Evolutionary conservation across 176 grass and related monocot species (phyloP).

Genomic region (Oryza nivara): DNA sequence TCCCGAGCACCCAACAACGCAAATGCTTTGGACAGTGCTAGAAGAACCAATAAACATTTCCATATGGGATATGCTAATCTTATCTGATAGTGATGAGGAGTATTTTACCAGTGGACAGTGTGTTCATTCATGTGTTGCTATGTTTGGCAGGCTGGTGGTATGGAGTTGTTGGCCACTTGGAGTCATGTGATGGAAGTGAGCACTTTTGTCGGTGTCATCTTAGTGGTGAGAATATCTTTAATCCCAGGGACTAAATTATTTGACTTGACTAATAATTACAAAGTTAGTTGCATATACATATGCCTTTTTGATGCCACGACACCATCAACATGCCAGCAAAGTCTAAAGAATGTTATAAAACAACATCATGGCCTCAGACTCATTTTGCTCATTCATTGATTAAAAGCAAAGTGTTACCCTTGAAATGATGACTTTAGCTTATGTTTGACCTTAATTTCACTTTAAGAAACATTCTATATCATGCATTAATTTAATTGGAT

Average conservation of each 20-base stretch:
- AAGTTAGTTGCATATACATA: conserved; percentile 32
- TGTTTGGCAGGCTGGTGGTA: conserved; percentile 98
- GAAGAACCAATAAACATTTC: conserved; percentile 31
- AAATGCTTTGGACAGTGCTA: conserved; percentile 33
- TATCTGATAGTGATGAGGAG: conserved; percentile 39
- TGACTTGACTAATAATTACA: conserved; percentile 55
- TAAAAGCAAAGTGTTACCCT: conserved; percentile 30
- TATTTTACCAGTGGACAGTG: conserved; percentile 42
- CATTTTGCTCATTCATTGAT: conserved; percentile 15
- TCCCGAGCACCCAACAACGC: conserved; percentile 49
- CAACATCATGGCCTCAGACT: conserved; percentile 28
- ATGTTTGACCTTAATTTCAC: conserved; percentile 47
- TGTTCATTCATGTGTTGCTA: conserved; percentile 48
- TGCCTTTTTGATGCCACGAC: conserved; percentile 34
- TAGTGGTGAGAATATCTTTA: conserved; percentile 73
- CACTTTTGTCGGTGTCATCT: conserved; percentile 77
- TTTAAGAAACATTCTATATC: neutral
- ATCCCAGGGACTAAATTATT: conserved; percentile 35
- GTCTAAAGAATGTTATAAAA: conserved; percentile 51
- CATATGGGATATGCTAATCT: conserved; percentile 52
- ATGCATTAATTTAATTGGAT: conserved; percentile 1
- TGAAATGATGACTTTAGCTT: conserved; percentile 11
- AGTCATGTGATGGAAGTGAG: conserved; percentile 82
- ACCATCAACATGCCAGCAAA: conserved; percentile 44
- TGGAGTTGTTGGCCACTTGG: conserved; percentile 93